Evolutionary conservation across 2,329 filamentous ascomycete genomes (phyloP).

Genomic region (Karstenula rhodostoma): DNA sequence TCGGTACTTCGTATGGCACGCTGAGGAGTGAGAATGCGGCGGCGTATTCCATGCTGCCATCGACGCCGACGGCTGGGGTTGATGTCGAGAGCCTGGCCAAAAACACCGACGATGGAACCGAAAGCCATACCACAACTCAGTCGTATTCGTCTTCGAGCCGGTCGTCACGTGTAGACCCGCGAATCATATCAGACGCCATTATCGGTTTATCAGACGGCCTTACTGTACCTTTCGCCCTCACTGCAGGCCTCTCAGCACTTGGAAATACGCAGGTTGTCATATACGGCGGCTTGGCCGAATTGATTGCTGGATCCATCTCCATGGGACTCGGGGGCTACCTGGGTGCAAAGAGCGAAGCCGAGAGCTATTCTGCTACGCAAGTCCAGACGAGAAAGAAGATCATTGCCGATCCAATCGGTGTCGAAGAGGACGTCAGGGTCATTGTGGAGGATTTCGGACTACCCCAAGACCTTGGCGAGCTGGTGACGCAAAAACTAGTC

Average conservation of each 20-base stretch:
- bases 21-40: not conserved
- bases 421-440: slow-evolving; percentile 55
- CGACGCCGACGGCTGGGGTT: not conserved
- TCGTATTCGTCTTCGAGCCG: not conserved
- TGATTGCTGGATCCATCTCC: slow-evolving; percentile 77
- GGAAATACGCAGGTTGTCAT: slow-evolving; percentile 45
- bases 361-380: slow-evolving; percentile 61
- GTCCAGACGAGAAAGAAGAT: slow-evolving; percentile 57
- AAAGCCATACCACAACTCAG: not conserved
- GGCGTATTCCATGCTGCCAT: slow-evolving; percentile 1
- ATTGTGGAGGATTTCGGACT: slow-evolving; percentile 62
- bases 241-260: slow-evolving; percentile 66
- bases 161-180: not conserved
- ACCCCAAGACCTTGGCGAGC: slow-evolving; percentile 52
- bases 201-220: slow-evolving; percentile 81
- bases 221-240: slow-evolving; percentile 81
- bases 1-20: slow-evolving; percentile 3
- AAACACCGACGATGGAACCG: not conserved
- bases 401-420: slow-evolving; percentile 53
- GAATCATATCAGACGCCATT: slow-evolving; percentile 63
- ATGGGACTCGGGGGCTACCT: slow-evolving; percentile 82
- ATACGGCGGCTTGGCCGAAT: slow-evolving; percentile 74
- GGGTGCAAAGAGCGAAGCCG: slow-evolving; percentile 58
- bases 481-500: slow-evolving; percentile 59
- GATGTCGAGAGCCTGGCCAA: not conserved